Percentiles rank a stretch among this genome's conserved stretches.
These are phyloP conservation scores for Penicillium longicatenatum DNA, from an alignment of 495 filamentous ascomycete genomes.

Conservation along the genomic window DNA sequence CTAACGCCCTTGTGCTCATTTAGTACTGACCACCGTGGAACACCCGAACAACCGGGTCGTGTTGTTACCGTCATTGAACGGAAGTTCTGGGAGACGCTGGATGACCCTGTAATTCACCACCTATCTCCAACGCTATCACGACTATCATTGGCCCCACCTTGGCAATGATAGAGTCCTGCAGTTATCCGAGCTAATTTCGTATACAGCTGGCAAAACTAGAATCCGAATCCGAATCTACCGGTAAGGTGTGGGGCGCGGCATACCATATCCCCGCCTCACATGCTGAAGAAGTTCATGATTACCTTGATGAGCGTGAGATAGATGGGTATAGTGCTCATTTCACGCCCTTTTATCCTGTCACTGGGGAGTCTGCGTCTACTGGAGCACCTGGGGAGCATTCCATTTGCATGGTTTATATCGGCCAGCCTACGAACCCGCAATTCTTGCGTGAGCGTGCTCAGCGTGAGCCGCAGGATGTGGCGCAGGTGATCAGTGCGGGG, in stretches of 20 bases:
- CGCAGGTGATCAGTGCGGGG: conserved; percentile 77
- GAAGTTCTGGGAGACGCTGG: conserved; percentile 75
- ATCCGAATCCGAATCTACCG: conserved; percentile 45
- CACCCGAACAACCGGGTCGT: conserved; percentile 79
- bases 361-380: conserved; percentile 9
- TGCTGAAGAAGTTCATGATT: conserved; percentile 79
- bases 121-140: not conserved
- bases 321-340: conserved; percentile 93
- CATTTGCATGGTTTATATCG: conserved; percentile 85
- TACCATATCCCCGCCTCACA: conserved; percentile 79
- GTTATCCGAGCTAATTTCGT: not conserved
- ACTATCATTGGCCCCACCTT: not conserved
- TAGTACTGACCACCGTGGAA: conserved; percentile 92
- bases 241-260: conserved; percentile 84
- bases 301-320: conserved; percentile 96
- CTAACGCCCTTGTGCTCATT: not conserved
- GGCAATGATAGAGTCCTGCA: too few relatives aligned
- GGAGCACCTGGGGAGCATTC: not conserved
- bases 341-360: conserved; percentile 72
- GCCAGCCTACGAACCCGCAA: conserved; percentile 89
- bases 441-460: conserved; percentile 68
- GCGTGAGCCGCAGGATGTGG: conserved; percentile 79
- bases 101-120: conserved; percentile 53
- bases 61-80: conserved; percentile 92
- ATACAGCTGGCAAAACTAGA: conserved; percentile 39